phyloP scores from a whole-genome alignment of 78 protist genomes.

The Dictyostelium firmibasis region DNA sequence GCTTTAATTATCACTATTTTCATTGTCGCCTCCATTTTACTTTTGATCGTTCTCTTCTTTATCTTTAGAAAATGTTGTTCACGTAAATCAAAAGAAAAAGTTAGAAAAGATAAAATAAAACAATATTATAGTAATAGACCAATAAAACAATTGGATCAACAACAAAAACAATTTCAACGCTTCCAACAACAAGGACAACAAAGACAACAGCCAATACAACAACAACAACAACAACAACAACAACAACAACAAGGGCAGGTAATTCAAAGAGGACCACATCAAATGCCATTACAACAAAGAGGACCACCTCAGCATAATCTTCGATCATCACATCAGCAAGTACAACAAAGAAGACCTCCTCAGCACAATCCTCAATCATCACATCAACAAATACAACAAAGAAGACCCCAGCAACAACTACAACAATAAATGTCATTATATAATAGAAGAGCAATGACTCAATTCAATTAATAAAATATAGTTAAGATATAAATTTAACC shows the following conservation, averaged over 20 bases:
- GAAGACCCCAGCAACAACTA: not conserved
- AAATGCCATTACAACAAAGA: too few species aligned
- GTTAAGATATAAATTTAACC: not conserved
- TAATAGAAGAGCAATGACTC: too few species aligned
- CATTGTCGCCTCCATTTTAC: not conserved
- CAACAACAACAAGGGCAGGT: not conserved
- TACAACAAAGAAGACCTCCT: not conserved
- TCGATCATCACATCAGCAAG: not conserved
- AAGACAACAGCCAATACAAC: not conserved
- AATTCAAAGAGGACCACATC: not conserved
- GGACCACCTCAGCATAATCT: not conserved
- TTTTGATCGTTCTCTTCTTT: not conserved
- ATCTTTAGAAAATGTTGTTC: not conserved
- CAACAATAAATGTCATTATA: not conserved
- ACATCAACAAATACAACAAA: not conserved
- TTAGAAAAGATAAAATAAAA: not conserved
- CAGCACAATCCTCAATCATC: not conserved
- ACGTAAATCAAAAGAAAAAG: not conserved
- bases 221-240: not conserved
- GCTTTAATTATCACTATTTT: not conserved
- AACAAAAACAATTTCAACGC: not conserved
- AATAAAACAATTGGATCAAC: not conserved
- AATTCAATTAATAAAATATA: not conserved
- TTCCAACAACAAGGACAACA: not conserved
- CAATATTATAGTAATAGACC: not conserved